Evolutionary conservation across 139 green algal species (phyloP), one percentile per base, ranked within the genome.

Genomic region (Chlamydomonas sp.): DNA sequence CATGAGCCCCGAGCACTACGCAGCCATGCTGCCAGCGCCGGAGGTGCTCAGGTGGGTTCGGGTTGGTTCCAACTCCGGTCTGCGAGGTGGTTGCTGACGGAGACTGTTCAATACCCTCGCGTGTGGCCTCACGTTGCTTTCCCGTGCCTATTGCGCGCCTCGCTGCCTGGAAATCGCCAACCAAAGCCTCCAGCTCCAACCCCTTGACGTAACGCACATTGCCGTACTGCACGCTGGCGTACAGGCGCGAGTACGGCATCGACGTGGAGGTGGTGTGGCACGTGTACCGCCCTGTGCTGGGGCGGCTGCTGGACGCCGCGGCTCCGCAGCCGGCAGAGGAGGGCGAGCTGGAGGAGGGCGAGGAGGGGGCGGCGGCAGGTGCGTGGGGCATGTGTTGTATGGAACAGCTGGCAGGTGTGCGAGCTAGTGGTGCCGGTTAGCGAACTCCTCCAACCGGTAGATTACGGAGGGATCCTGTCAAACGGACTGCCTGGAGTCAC

Each of bases 201-300:
- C 71, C 3, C 71, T 66, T 49, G 31, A 49, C 31, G 31, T 49
- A 49, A 49, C 31, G 31, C 31, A 49, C 31, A 49, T 49, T 49
- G 31, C 31, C 31, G 31, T 49, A 49, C 31, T 49, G 31, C 31
- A 49, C 31, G 31, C 31, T 49, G 31, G 31, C 31, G 31, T 49
- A 49, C 82, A 86, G 82, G n/a, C 72, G 73, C 17, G 84, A 94
- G 62, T 97, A 96, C 90, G 85, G 88, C 57, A 61, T 98, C 3
- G 94, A 97, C 80, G 88, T 92, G 20, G 95, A 97, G 91, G 89
- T 95, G 2, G 87, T 95, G 67, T 96, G 96, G 85, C 73, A 91
- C 20, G 80, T 97, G 72, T 95, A 96, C 87, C 86, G 95, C 18
- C 94, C 95, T 1, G 64, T 97, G 60, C 85, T 96, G 85, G 20